Evolutionary conservation across 768 basidiomycete species (phyloP), one percentile per base, ranked within the genome.

Genomic region (Boletales sp.): DNA sequence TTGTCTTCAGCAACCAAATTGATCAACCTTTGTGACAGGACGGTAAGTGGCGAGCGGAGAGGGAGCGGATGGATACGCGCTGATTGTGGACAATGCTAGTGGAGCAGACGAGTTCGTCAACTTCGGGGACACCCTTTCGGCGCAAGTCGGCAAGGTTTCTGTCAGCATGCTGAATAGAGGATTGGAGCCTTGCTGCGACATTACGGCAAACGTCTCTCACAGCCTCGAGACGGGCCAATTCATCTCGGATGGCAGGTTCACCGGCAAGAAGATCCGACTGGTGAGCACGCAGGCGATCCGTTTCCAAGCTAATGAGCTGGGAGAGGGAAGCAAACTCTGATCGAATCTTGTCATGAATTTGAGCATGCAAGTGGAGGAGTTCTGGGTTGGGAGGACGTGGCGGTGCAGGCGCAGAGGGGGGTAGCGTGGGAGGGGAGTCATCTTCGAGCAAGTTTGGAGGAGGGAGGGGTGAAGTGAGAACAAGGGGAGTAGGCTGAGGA

Each of bases 1-100:
- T 93, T 94, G 69, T 98, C 97, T 68, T 99, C 97, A n/a, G 97
- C 94, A n/a, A 97, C 87, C 27, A 98, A 78, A 64, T 97, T 90
- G 58, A 97, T 85, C 19, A 99, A 74, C 71, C 95, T 98, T 64
- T 43, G 7, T 4, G 34, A 30, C n/a, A 12, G n/a, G 37, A 21
- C 47, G 43, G 56, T 66, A 35, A 69, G 65, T 36, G 24, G 17
- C 24, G 24, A 27, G 35, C 19, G 17, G 31, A 19, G n/a, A 41
- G 38, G 42, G 9, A 31, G 13, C 17, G 14, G 40, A 48, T 42
- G 19, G 44, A 54, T 15, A 58, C 60, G 54, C 49, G 97, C 97
- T 99, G 97, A 70, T 95, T 95, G 65, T 97, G 86, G 30, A 99
- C 95, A 45, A 99, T 97, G 27, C 82, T 90, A 11, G 91, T 95